These are phyloP conservation scores for Abrus pulchellus DNA, from an alignment of 306 rosid species.

Conservation along the genomic window DNA sequence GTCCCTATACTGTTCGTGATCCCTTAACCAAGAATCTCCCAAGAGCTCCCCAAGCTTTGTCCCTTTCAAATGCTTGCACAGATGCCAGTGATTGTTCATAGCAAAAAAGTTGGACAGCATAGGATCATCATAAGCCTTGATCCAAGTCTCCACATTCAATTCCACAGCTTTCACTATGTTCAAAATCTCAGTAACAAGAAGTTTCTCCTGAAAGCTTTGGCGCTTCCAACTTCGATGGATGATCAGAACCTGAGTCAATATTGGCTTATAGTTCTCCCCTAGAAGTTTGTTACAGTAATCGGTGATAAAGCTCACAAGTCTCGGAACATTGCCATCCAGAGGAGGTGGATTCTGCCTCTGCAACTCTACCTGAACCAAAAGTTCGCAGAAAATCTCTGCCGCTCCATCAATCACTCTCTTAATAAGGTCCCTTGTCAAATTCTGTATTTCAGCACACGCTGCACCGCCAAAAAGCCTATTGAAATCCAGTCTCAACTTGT, in stretches of 20 bases:
- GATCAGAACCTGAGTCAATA: conserved; percentile 87
- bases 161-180: conserved; percentile 84
- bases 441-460: conserved; percentile 90
- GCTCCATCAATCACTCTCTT: conserved; percentile 92
- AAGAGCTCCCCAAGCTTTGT: conserved; percentile 83
- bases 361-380: conserved; percentile 81
- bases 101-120: conserved; percentile 75
- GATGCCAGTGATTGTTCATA: conserved; percentile 93
- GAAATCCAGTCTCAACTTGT: conserved; percentile 90
- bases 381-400: conserved; percentile 97
- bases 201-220: conserved; percentile 86
- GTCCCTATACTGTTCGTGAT: conserved; percentile 87
- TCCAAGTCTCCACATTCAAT: conserved; percentile 80
- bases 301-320: conserved; percentile 80
- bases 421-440: conserved; percentile 94
- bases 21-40: conserved; percentile 75
- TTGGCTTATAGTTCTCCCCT: conserved; percentile 88
- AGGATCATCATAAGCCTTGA: conserved; percentile 78
- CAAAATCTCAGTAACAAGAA: conserved; percentile 71
- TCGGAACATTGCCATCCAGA: conserved; percentile 79
- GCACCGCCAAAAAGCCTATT: conserved; percentile 94
- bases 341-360: conserved; percentile 94
- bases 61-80: conserved; percentile 84
- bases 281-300: conserved; percentile 93
- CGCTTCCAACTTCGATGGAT: conserved; percentile 96